Base-by-base conservation (phyloP, 495 filamentous ascomycete species). In the Platismatia glauca region DNA sequence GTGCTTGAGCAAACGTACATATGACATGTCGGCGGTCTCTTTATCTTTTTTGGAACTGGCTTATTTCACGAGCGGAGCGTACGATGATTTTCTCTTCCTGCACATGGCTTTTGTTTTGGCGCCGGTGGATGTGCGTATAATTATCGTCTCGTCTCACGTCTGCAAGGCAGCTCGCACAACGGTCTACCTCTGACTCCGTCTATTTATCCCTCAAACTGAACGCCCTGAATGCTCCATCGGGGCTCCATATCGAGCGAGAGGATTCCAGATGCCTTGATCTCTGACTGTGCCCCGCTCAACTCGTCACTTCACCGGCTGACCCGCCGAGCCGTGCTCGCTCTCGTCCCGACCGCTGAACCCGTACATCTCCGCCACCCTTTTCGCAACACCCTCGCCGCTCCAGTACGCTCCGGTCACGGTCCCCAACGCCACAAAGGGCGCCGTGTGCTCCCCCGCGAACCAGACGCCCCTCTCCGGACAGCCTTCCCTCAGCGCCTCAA, bases 381-480 rank as follows among this genome's bases (percentile, higher is more conserved):
- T 81, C 18, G 81, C 92, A 38, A 89, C 89, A 8, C 80, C 80
- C 74, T 97, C 89, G 1, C 93, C 93, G 71, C 89, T 91, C 91
- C 90, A 95, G 65, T 90, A 97, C 15, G 92, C 92, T 3, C 92
- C 92, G 4, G 90, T 92, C 15, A 85, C 87, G 11, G 91, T 96
- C 1, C 92, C 92, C 57, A 95, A 71, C 20, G 89, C 90, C 24
- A 92, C 84, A 73, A 96, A 95, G 34, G 93, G 93, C 33, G 90
- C 85, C 34, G 92, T 96, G 75, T 97, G 94, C 73, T 98, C 93
- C 0, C 93, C 93, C 1, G 93, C 94, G 67, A 97, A 83, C 92
- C 92, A 98, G 6, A 97, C 66, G 1, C 86, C 84, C 22, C 88
- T 78, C 16, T 81, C 83, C 7, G 83, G 79, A 50, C 89, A 74